A percentile compares a stretch with the other conserved stretches of the same genome.
phyloP scores from a whole-genome alignment of 2,329 filamentous ascomycete species.

The Aspergillus awamori region DNA sequence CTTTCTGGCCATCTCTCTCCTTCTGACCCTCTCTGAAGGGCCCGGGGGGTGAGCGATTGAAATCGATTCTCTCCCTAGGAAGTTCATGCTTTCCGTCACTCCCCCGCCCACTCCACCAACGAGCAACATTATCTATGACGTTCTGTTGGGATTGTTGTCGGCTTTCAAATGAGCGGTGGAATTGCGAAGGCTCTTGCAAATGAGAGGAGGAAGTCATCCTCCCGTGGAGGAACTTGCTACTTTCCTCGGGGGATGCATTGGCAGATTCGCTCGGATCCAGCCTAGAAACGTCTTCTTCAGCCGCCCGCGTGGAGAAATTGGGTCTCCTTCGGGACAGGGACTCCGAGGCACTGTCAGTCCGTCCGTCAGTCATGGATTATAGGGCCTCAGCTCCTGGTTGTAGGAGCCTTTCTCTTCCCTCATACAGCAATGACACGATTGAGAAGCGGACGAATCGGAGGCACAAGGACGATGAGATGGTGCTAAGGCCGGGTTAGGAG shows the following conservation, averaged over 20 bases:
- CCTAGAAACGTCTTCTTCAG: slow-evolving; percentile 41
- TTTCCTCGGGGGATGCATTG: slow-evolving; percentile 25
- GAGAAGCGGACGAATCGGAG: not conserved
- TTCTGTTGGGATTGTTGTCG: slow-evolving; percentile 26
- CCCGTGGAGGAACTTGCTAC: slow-evolving; percentile 28
- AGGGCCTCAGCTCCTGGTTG: slow-evolving; percentile 8
- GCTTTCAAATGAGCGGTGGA: slow-evolving; percentile 18
- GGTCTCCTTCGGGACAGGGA: slow-evolving; percentile 40
- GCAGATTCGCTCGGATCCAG: slow-evolving; percentile 37
- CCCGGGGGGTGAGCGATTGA: slow-evolving; percentile 23
- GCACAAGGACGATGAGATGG: not conserved
- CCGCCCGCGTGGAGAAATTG: slow-evolving; percentile 43
- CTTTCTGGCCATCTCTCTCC: slow-evolving; percentile 32
- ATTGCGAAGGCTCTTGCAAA: slow-evolving; percentile 29
- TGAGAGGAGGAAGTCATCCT: slow-evolving; percentile 24
- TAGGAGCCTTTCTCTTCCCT: slow-evolving; percentile 1
- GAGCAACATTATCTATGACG: slow-evolving; percentile 28
- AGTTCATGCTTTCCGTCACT: slow-evolving; percentile 16
- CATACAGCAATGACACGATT: not conserved
- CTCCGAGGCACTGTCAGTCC: slow-evolving; percentile 24
- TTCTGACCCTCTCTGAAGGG: slow-evolving; percentile 37
- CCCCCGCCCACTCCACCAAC: slow-evolving; percentile 27
- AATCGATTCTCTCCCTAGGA: slow-evolving; percentile 11
- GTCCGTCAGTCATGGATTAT: slow-evolving; percentile 28
- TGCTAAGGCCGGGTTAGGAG: not conserved